Percentiles rank a stretch among this genome's conserved stretches.
phyloP scores from a whole-genome alignment of 805 yeast genomes.

The Zygosaccharomyces gambellarensis region DNA sequence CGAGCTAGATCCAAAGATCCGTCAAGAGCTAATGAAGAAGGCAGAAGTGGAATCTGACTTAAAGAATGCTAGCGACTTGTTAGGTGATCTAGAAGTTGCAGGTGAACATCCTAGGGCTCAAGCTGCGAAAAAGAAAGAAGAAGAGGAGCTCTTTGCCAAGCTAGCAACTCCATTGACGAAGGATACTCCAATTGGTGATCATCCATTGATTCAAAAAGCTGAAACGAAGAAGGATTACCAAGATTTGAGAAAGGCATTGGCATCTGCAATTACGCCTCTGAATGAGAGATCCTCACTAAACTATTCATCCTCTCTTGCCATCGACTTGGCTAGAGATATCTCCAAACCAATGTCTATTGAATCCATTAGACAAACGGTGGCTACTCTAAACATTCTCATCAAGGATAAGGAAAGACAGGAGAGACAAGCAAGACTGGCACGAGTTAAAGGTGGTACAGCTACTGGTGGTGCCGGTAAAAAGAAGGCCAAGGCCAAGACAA shows the following conservation, averaged over 20 bases:
- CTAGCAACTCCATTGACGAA: constrained; percentile 32
- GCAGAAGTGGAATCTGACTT: constrained; percentile 84
- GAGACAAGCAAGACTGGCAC: constrained; percentile 78
- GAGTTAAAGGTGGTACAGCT: constrained; percentile 73
- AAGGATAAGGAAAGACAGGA: constrained; percentile 87
- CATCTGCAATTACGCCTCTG: constrained; percentile 55
- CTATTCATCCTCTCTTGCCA: constrained; percentile 70
- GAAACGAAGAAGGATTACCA: constrained; percentile 75
- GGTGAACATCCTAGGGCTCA: constrained; percentile 44
- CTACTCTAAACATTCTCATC: constrained; percentile 73
- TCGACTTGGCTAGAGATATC: constrained; percentile 81
- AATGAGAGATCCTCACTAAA: constrained; percentile 58
- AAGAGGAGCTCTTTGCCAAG: constrained; percentile 33
- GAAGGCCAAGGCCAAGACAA: constrained; percentile 78
- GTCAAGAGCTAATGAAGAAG: constrained; percentile 65
- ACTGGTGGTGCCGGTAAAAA: constrained; percentile 93
- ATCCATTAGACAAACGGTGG: constrained; percentile 75
- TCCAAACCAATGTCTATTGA: constrained; percentile 78
- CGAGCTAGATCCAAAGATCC: constrained; percentile 65
- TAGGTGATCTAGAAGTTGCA: constrained; percentile 63
- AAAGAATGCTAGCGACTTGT: constrained; percentile 87
- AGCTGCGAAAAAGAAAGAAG: constrained; percentile 38
- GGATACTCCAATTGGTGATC: constrained; percentile 59
- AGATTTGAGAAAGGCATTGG: constrained; percentile 67
- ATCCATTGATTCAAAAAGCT: constrained; percentile 75